Percentiles rank a stretch among this genome's conserved stretches.
Conservation (phyloP, 2,329 filamentous ascomycete species). For the Plectosphaerella plurivora region DNA sequence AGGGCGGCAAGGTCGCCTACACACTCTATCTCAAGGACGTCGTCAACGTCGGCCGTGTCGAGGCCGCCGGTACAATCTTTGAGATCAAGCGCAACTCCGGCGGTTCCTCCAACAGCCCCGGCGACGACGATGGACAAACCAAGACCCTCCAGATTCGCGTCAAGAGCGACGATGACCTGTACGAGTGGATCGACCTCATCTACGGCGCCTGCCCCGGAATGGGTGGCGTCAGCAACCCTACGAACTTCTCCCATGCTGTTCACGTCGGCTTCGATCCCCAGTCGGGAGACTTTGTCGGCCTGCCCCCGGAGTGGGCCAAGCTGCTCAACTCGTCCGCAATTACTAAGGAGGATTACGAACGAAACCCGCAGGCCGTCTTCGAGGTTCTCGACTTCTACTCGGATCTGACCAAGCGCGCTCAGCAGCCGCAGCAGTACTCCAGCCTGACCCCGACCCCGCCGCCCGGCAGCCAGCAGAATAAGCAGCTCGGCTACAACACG, state of each 20-base stretch:
- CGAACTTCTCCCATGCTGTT: conserved; percentile 94
- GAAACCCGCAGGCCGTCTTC: conserved; percentile 83
- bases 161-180: conserved; percentile 93
- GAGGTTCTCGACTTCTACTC: conserved; percentile 84
- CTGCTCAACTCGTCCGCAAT: conserved; percentile 93
- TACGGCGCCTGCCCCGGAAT: conserved; percentile 95
- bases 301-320: conserved; percentile 96
- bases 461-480: conserved; percentile 49
- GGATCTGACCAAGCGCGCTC: conserved; percentile 71
- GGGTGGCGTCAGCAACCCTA: conserved; percentile 97
- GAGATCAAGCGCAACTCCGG: conserved; percentile 80
- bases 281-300: conserved; percentile 88
- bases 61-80: conserved; percentile 87
- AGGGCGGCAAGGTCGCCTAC: conserved; percentile 82
- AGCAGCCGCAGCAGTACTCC: conserved; percentile 65
- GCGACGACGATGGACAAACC: conserved; percentile 74
- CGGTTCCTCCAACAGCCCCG: conserved; percentile 64
- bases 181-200: conserved; percentile 98
- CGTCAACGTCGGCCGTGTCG: conserved; percentile 83
- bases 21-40: conserved; percentile 84
- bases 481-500: conserved; percentile 57
- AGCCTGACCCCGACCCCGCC: conserved; percentile 66
- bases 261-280: conserved; percentile 97
- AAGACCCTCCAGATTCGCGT: conserved; percentile 89
- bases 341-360: conserved; percentile 97